Evolutionary conservation across 2,329 filamentous ascomycete genomes (phyloP), one percentile per base, ranked within the genome.

Genomic region (Cytospora piceicola): DNA sequence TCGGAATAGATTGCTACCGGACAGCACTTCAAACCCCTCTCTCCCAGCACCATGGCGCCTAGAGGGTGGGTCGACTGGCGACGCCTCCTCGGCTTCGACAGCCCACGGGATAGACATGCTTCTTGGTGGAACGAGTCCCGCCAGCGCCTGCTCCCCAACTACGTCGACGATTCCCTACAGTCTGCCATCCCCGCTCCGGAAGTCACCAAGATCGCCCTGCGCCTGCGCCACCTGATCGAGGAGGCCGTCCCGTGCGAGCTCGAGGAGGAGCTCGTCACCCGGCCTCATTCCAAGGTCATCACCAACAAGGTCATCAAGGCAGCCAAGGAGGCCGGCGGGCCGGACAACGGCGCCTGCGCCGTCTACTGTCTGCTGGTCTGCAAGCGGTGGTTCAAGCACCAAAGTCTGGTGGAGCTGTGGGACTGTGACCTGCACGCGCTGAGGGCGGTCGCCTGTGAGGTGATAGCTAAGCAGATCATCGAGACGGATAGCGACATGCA

Each of bases 181-280:
- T 88, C 91, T 14, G 88, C 90, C 32, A 88, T 94, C 42, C 86
- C 92, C 1, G 83, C 94, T 15, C 82, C 85, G 67, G 90, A 95
- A 72, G 94, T 97, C 68, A 97, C 94, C 68, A 94, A 94, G 75
- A 85, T 96, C 64, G 94, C 94, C 30, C 85, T 99, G 20, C 92
- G 93, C 65, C 83, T 99, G 69, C 96, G 94, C 72, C 93, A 96
- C 75, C 88, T 97, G 71, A 88, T 99, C 72, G 93, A 97, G 77
- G 87, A 93, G 75, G 90, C 93, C 63, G 87, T 99, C 30, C 92
- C 94, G 1, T 97, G 92, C 80, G 95, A 99, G 77, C 83, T 99
- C 49, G 90, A 95, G 65, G 88, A 92, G 74, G 83, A 83, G 6
- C 81, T 86, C 64, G 83, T 99, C 74, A 95, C 91, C 4, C 84